These are phyloP conservation scores for Anthoceros angustus DNA, from an alignment of 225 moss, liverwort and hornwort genomes.

Conservation along the genomic window DNA sequence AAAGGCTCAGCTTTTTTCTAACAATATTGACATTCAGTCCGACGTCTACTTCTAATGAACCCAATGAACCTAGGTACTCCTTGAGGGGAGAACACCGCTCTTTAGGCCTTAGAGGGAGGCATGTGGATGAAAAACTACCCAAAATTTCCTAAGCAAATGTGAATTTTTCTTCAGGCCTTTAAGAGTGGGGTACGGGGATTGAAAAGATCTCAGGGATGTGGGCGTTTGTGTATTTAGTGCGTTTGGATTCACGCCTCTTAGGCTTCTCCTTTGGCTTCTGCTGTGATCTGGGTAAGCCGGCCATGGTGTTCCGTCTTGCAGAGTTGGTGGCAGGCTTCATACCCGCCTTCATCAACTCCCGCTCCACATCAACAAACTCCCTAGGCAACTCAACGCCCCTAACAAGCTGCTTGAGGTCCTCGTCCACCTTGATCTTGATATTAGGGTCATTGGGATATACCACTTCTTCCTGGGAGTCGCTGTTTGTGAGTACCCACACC, in stretches of 20 bases:
- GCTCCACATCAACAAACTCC: slow-evolving; percentile 81
- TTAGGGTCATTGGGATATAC: slow-evolving; percentile 77
- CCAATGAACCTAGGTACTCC: too few species aligned
- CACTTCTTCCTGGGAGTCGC: slow-evolving; percentile 86
- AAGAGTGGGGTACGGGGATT: too few species aligned
- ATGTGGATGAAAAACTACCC: too few species aligned
- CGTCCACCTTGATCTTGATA: slow-evolving; percentile 57
- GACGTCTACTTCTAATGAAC: too few species aligned
- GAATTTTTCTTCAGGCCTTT: too few species aligned
- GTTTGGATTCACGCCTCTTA: slow-evolving; percentile 68
- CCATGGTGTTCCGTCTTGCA: slow-evolving; percentile 66
- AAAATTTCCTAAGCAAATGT: too few species aligned
- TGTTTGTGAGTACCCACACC: slow-evolving; percentile 87
- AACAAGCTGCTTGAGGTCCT: slow-evolving; percentile 73
- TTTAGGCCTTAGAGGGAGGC: too few species aligned
- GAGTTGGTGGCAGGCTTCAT: slow-evolving; percentile 86
- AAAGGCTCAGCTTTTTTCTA: too few species aligned
- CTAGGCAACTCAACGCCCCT: slow-evolving; percentile 61
- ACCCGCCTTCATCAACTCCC: slow-evolving; percentile 76
- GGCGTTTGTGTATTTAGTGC: slow-evolving; percentile 83
- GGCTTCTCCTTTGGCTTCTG: slow-evolving; percentile 65
- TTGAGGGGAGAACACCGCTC: too few species aligned
- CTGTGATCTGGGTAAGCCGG: slow-evolving; percentile 53
- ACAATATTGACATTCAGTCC: too few species aligned
- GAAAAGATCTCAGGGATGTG: slow-evolving; percentile 76